Percentiles rank a stretch among this genome's conserved stretches.
phyloP scores from a whole-genome alignment of 2,329 filamentous ascomycete species.

The Colletotrichum neosansevieriae region DNA sequence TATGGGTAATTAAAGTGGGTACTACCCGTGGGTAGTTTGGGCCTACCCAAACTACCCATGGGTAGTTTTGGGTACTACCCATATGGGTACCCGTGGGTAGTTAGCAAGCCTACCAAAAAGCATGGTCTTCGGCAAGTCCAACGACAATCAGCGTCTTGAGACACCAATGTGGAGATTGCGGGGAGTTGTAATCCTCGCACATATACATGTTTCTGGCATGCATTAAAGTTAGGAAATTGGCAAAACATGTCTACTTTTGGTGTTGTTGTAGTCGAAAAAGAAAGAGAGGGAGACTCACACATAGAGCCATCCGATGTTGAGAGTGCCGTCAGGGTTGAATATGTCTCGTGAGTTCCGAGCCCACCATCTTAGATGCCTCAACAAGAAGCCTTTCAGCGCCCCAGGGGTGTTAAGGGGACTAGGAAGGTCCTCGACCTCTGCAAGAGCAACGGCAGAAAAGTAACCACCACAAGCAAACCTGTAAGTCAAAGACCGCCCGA shows the following conservation, averaged over 20 bases:
- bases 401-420: slow-evolving; percentile 53
- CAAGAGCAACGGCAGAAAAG: slow-evolving; percentile 59
- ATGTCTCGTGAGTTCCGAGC: slow-evolving; percentile 53
- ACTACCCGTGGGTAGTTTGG: too few species aligned
- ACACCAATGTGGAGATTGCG: slow-evolving; percentile 67
- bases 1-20: too few species aligned
- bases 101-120: too few species aligned
- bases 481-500: slow-evolving; percentile 64
- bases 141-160: slow-evolving; percentile 62
- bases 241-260: not conserved
- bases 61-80: too few species aligned
- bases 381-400: slow-evolving; percentile 60
- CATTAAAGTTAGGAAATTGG: not conserved
- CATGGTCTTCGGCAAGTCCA: slow-evolving; percentile 47
- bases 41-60: too few species aligned
- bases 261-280: not conserved
- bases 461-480: slow-evolving; percentile 63
- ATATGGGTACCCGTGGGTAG: too few species aligned
- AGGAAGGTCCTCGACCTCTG: slow-evolving; percentile 53
- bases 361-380: slow-evolving; percentile 66
- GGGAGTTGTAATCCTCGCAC: slow-evolving; percentile 68
- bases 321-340: slow-evolving; percentile 61
- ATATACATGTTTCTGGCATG: slow-evolving; percentile 62
- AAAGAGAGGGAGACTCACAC: slow-evolving; percentile 42
- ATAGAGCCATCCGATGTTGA: slow-evolving; percentile 59